phyloP scores from a whole-genome alignment of 2,329 filamentous ascomycete genomes.

The Neonectria magnoliae region DNA sequence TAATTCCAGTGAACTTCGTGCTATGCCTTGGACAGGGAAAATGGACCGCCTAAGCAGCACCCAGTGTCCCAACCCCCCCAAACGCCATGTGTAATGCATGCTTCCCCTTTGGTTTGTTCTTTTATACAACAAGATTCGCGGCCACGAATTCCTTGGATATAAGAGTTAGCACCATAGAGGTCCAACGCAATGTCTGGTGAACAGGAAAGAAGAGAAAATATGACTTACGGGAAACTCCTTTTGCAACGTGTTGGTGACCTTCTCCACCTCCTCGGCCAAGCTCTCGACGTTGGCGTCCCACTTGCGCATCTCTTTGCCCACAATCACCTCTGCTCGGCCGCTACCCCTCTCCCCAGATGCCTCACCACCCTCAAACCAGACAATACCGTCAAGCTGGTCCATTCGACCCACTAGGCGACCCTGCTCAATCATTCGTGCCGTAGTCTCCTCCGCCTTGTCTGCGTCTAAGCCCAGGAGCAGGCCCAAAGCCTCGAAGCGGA shows the following conservation, averaged over 20 bases:
- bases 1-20: constrained; percentile 29
- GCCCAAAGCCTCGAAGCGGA: constrained; percentile 79
- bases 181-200: not conserved
- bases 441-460: constrained; percentile 88
- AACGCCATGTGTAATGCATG: constrained; percentile 39
- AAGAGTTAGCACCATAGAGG: constrained; percentile 19
- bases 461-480: constrained; percentile 80
- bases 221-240: constrained; percentile 75
- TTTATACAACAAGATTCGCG: constrained; percentile 57
- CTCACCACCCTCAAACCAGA: constrained; percentile 84
- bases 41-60: constrained; percentile 26
- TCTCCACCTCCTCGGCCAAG: constrained; percentile 89
- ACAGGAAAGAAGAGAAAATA: not conserved
- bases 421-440: constrained; percentile 95
- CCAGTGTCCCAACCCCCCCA: constrained; percentile 26
- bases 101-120: constrained; percentile 25
- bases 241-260: constrained; percentile 82
- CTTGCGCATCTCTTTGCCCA: constrained; percentile 77
- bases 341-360: constrained; percentile 75
- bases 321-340: constrained; percentile 69
- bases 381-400: constrained; percentile 89
- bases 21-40: constrained; percentile 28
- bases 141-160: constrained; percentile 64
- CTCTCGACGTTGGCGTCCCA: constrained; percentile 93
- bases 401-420: constrained; percentile 87